Percentiles rank a stretch among this genome's conserved stretches.
Conservation (phyloP, 2,329 filamentous ascomycete species). For the Dissoconium aciculare region DNA sequence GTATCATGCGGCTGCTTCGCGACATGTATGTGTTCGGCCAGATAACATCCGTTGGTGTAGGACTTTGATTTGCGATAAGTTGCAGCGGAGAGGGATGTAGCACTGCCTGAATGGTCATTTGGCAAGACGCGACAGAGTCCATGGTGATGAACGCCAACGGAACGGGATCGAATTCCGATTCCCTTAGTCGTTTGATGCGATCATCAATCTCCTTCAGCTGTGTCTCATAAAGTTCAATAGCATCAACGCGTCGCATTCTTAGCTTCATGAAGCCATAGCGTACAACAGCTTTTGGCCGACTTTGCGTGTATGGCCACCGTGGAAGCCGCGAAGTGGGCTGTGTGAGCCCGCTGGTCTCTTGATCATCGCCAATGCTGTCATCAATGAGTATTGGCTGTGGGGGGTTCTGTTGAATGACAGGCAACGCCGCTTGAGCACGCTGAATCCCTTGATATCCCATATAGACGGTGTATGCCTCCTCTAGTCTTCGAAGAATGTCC, state of each 20-base stretch:
- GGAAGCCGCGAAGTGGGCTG: conserved; percentile 26
- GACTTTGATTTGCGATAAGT: conserved; percentile 71
- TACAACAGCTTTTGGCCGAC: conserved; percentile 54
- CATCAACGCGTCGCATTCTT: conserved; percentile 61
- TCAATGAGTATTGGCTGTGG: conserved; percentile 3
- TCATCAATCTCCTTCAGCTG: conserved; percentile 66
- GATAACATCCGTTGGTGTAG: conserved; percentile 80
- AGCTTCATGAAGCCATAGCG: conserved; percentile 66
- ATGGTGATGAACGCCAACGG: conserved; percentile 92
- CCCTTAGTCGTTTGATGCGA: conserved; percentile 52
- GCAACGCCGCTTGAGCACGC: conserved; percentile 34
- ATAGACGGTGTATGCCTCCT: conserved; percentile 69
- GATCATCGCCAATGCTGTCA: conserved; percentile 20
- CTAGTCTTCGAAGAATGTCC: conserved; percentile 53
- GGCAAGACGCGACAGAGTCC: conserved; percentile 80
- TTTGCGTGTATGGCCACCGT: conserved; percentile 30
- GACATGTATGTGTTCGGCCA: conserved; percentile 88
- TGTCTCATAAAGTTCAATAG: conserved; percentile 88
- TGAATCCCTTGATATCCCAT: conserved; percentile 43
- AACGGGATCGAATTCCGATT: conserved; percentile 60
- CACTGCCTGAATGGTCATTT: conserved; percentile 92
- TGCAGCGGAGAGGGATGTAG: conserved; percentile 80
- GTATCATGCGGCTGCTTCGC: conserved; percentile 55
- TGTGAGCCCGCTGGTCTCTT: conserved; percentile 3
- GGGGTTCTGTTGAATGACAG: conserved; percentile 33